Percentiles rank a stretch among this genome's conserved stretches.
These are phyloP conservation scores for Chytridium lagenaria DNA, from an alignment of 371 early-diverging fungal genomes.

Conservation along the genomic window DNA sequence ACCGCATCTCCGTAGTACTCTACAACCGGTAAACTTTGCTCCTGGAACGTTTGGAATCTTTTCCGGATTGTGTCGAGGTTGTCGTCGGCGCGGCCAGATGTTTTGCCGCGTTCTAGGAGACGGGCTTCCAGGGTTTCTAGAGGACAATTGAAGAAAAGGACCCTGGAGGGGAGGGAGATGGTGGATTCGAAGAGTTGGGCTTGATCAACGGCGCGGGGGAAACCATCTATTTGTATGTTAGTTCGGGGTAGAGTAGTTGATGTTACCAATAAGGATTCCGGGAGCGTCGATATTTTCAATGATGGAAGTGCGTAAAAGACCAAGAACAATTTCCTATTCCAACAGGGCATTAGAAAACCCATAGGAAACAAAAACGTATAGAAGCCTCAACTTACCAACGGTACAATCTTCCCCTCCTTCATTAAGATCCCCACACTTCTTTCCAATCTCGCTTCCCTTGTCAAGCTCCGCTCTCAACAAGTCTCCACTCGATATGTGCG, in stretches of 20 bases:
- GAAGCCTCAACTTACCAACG: slow-evolving; percentile 68
- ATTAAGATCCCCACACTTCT: slow-evolving; percentile 82
- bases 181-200: slow-evolving; percentile 41
- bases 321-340: slow-evolving; percentile 38
- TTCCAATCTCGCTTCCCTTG: slow-evolving; percentile 78
- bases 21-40: slow-evolving; percentile 62
- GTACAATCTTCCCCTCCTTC: slow-evolving; percentile 92
- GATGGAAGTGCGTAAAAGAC: slow-evolving; percentile 48
- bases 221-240: slow-evolving; percentile 42
- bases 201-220: slow-evolving; percentile 52
- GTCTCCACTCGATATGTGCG: slow-evolving; percentile 69
- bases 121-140: slow-evolving; percentile 48
- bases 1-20: slow-evolving; percentile 60
- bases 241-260: neutral
- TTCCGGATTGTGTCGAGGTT: slow-evolving; percentile 64
- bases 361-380: too few species aligned
- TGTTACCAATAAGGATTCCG: slow-evolving; percentile 74
- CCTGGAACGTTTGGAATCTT: slow-evolving; percentile 58
- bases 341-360: too few species aligned
- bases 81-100: slow-evolving; percentile 65
- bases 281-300: slow-evolving; percentile 61
- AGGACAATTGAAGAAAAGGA: slow-evolving; percentile 53
- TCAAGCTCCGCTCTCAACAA: slow-evolving; percentile 61
- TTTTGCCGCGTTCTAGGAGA: slow-evolving; percentile 64
- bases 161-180: slow-evolving; percentile 21